Evolutionary conservation across 768 basidiomycete genomes (phyloP).

Genomic region (Cubamyces lactineus): DNA sequence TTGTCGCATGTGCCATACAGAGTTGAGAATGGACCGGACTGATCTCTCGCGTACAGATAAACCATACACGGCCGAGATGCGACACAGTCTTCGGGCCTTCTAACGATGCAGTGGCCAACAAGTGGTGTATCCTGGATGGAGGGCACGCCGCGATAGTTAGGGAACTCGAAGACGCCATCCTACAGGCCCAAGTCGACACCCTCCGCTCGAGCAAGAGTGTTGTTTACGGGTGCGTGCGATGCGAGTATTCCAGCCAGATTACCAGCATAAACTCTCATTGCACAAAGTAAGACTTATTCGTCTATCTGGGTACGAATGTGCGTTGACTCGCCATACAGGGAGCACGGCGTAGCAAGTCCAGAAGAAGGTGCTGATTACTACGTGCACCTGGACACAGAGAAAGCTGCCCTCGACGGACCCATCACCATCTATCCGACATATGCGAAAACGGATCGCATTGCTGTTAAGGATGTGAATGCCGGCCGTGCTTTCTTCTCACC

Average conservation of each 20-base stretch:
- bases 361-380: not conserved
- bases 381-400: not conserved
- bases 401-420: not conserved
- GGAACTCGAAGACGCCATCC: not conserved
- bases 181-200: not conserved
- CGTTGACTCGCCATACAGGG: not conserved
- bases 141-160: not conserved
- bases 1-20: no score
- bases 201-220: not conserved
- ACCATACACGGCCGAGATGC: not conserved
- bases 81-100: no score
- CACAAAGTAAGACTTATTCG: not conserved
- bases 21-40: not conserved
- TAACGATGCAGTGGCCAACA: not conserved
- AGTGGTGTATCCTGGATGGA: not conserved
- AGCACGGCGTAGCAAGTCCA: not conserved
- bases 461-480: not conserved
- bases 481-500: conserved; percentile 4
- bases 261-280: not conserved
- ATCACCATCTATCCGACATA: not conserved
- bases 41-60: not conserved
- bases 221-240: not conserved
- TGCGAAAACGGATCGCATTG: not conserved
- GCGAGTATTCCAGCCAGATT: not conserved
- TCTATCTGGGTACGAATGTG: not conserved